Evolutionary conservation across 2,329 filamentous ascomycete genomes (phyloP).

Genomic region (Fusarium graminum): DNA sequence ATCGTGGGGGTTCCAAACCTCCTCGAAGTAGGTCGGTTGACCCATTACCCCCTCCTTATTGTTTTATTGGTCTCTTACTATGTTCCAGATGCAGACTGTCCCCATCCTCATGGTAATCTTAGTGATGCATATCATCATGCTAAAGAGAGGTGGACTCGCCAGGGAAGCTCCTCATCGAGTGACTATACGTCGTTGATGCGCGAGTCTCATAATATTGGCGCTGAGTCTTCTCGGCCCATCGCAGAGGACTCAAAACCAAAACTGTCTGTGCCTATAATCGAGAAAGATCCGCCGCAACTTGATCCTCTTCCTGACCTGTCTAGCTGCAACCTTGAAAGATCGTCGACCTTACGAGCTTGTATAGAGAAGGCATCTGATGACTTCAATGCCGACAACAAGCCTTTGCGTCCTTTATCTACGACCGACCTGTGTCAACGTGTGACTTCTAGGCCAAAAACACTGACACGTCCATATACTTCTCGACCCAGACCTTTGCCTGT

Average conservation of each 20-base stretch:
- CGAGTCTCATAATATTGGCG: neutral
- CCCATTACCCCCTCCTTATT: neutral
- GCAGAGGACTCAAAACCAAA: neutral
- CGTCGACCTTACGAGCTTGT: constrained; percentile 49
- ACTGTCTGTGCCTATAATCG: neutral
- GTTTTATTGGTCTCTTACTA: neutral
- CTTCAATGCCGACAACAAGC: constrained; percentile 49
- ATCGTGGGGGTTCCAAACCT: constrained; percentile 11
- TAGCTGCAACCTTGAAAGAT: constrained; percentile 41
- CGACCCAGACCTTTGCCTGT: constrained; percentile 8
- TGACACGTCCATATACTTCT: neutral
- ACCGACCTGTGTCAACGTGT: neutral
- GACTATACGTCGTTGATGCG: neutral
- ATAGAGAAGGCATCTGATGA: constrained; percentile 51
- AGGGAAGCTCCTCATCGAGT: constrained; percentile 23
- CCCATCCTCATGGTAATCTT: constrained; percentile 48
- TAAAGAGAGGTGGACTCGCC: constrained; percentile 47
- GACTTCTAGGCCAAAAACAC: neutral
- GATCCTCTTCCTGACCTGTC: constrained; percentile 49
- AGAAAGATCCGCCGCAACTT: constrained; percentile 47
- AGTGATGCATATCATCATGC: constrained; percentile 50
- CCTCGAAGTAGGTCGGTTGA: constrained; percentile 8
- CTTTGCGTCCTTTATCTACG: constrained; percentile 4
- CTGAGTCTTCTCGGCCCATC: neutral
- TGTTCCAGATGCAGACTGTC: neutral